Evolutionary conservation across 2,329 filamentous ascomycete species (phyloP), one percentile per base, ranked within the genome.

Genomic region (Daldinia eschscholtzii): DNA sequence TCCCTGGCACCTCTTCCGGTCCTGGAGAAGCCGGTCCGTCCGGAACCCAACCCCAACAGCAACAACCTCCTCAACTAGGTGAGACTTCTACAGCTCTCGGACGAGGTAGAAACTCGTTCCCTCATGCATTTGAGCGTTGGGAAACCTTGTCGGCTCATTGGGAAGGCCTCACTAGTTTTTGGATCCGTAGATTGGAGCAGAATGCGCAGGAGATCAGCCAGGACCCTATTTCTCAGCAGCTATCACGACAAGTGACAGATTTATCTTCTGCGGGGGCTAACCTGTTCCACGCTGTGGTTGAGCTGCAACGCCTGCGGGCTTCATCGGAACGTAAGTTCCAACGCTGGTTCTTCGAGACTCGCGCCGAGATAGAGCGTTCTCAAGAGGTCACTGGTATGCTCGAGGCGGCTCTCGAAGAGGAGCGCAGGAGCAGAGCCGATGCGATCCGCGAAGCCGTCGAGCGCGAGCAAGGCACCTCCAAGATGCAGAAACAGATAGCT

Each of bases 261-360:
- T 86, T 99, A n/a, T 98, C 96, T 28, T 96, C 96, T 6, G 96
- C 96, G 0, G 96, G 96, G 12, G 96, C 96, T 4, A 99, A 99
- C 74, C 85, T 99, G 0, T 99, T 99, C 80, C 96, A 99, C 79
- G 96, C 96, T 9, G 94, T 99, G 0, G 96, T 99, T 3, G 96
- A 99, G 80, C 84, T 99, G 52, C 96, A 99, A 79, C 91, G 96
- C 33, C 85, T 99, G 28, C 92, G 96, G 48, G 96, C 96, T 41
- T 97, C 94, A 63, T 98, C 95, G 0, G 96, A 99, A 80, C 90
- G 96, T 71, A 98, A 98, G 79, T 99, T 99, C 75, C 96, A 99
- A 81, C 89, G 96, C 57, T 99, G 96, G 96, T 98, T 98, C 81
- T 97, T 97, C 74, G 96, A 99, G 79, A 97, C 94, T 6, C 88